phyloP scores from a whole-genome alignment of 1,139 yeast species.

The Petasospora fabianii region DNA sequence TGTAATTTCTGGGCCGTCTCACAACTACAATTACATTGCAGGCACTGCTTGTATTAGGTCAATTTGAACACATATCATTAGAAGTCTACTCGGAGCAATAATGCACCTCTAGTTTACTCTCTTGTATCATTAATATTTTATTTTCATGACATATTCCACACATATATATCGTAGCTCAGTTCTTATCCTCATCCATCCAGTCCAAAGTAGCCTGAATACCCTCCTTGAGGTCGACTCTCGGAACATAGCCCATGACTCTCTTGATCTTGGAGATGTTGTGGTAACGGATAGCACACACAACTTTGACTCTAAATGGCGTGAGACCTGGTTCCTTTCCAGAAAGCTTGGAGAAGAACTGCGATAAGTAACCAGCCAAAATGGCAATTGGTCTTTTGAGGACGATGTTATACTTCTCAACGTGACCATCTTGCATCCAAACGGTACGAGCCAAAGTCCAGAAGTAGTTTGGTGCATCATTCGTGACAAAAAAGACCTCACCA shows the following conservation, averaged over 20 bases:
- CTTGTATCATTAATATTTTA: no score
- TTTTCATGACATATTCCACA: neutral
- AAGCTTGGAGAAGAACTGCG: conserved; percentile 67
- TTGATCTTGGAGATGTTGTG: conserved; percentile 92
- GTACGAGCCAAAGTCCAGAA: conserved; percentile 97
- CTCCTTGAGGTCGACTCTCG: conserved; percentile 74
- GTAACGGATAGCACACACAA: conserved; percentile 93
- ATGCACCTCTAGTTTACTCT: no score
- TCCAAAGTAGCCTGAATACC: conserved; percentile 79
- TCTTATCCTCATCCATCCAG: conserved; percentile 73
- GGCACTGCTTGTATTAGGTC: no score
- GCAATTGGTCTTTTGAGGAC: conserved; percentile 74
- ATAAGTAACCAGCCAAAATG: conserved; percentile 70
- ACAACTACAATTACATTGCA: no score
- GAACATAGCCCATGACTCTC: conserved; percentile 68
- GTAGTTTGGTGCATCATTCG: conserved; percentile 92
- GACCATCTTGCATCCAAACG: conserved; percentile 96
- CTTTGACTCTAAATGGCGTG: conserved; percentile 90
- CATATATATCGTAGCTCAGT: no score
- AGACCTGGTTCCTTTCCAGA: conserved; percentile 87
- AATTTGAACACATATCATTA: no score
- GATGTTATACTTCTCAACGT: conserved; percentile 64
- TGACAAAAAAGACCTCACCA: conserved; percentile 86
- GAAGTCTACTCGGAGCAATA: no score
- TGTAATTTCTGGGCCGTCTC: no score